Evolutionary conservation across 176 grass and related monocot species (phyloP).

Genomic region (Bothriochloa decipiens): DNA sequence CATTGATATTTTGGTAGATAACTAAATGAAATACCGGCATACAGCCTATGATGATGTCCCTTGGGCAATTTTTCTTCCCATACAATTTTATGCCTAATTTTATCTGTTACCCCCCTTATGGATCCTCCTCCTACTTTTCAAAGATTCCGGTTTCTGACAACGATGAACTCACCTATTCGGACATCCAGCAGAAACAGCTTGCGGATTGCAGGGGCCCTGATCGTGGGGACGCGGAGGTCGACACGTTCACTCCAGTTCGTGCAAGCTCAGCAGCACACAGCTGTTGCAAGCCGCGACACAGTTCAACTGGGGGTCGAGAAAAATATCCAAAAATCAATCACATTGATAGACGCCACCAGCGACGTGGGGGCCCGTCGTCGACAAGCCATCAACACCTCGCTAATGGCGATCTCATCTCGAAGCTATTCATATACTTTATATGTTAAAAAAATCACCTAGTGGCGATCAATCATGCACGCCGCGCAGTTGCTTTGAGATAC

Average conservation of each 20-base stretch:
- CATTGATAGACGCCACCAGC: background rate
- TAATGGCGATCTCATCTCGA: conserved; percentile 25
- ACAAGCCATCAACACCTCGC: background rate
- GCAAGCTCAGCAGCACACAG: background rate
- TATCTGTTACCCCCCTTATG: background rate
- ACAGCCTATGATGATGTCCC: background rate
- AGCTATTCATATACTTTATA: background rate
- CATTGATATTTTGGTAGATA: background rate
- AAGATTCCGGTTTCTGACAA: background rate
- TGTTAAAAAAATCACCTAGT: background rate
- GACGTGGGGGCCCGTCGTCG: background rate
- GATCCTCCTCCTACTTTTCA: background rate
- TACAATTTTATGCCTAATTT: background rate
- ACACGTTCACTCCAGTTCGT: background rate
- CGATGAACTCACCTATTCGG: background rate
- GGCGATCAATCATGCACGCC: background rate
- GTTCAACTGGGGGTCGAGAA: background rate
- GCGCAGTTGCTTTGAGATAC: background rate
- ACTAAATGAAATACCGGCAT: background rate
- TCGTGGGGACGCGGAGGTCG: background rate
- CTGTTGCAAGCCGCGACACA: background rate
- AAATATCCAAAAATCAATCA: background rate
- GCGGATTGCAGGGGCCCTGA: background rate
- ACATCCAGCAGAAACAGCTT: background rate
- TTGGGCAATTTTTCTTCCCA: background rate